Conservation (phyloP, 2,329 filamentous ascomycete species). For the Fusarium setosum region DNA sequence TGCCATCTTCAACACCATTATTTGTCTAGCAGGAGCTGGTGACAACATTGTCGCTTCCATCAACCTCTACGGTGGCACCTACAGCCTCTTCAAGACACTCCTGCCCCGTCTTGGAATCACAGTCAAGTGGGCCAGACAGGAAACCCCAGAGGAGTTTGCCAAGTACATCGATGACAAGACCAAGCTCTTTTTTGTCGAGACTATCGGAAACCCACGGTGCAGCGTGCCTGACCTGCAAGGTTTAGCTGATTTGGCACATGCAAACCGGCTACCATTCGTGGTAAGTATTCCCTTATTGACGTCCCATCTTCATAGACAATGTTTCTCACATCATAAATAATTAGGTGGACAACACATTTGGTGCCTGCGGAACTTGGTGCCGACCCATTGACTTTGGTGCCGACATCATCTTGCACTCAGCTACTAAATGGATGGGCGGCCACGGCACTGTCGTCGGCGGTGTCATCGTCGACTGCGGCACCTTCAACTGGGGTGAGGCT, state of each 20-base stretch:
- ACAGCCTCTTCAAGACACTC: constrained; percentile 1
- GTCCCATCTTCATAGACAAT: too few species aligned
- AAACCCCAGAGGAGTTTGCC: background rate
- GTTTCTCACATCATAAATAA: too few species aligned
- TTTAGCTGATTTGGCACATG: background rate
- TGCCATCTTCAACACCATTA: background rate
- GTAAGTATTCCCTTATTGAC: background rate
- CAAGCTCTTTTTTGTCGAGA: constrained; percentile 3
- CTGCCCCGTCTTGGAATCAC: background rate
- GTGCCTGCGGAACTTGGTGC: background rate
- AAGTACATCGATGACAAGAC: constrained; percentile 6
- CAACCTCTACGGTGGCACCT: constrained; percentile 7
- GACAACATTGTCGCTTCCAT: constrained; percentile 5
- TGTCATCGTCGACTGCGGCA: constrained; percentile 86
- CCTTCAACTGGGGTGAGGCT: constrained; percentile 87
- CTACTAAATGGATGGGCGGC: constrained; percentile 96
- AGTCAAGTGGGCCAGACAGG: background rate
- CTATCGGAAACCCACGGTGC: constrained; percentile 6
- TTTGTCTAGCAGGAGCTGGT: background rate
- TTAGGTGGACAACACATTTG: constrained; percentile 6
- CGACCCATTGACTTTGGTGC: constrained; percentile 53
- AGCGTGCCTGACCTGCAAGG: constrained; percentile 6
- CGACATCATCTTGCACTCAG: constrained; percentile 93
- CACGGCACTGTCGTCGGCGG: constrained; percentile 94
- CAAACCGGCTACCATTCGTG: background rate